Percentiles rank a stretch among this genome's conserved stretches.
Evolutionary conservation across 257 asterid species (phyloP).

Genomic region (Plantago ovata): DNA sequence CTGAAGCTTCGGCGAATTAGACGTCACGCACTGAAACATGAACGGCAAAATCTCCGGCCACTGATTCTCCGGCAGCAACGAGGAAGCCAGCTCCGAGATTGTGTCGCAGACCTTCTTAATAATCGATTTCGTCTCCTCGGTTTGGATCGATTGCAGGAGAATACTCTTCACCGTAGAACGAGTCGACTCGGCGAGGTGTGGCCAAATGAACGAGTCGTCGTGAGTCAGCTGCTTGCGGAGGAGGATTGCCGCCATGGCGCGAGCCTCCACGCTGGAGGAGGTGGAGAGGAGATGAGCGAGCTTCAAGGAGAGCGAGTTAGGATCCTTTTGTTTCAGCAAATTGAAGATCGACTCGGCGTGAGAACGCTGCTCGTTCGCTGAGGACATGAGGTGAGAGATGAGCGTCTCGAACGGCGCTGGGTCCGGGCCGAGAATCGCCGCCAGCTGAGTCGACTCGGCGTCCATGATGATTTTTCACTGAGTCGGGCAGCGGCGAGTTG

Average conservation of each 20-base stretch:
- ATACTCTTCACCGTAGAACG: constrained; percentile 55
- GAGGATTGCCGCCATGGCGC: constrained; percentile 82
- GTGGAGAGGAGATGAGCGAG: constrained; percentile 63
- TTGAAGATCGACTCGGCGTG: constrained; percentile 88
- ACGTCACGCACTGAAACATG: constrained; percentile 87
- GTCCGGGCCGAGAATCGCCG: constrained; percentile 75
- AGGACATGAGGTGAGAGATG: constrained; percentile 76
- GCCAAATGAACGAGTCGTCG: constrained; percentile 81
- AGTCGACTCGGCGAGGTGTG: constrained; percentile 48
- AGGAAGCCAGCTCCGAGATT: constrained; percentile 84
- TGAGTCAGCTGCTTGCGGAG: constrained; percentile 84
- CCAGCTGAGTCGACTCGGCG: constrained; percentile 74
- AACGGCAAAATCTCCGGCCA: constrained; percentile 93
- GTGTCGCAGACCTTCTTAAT: constrained; percentile 81
- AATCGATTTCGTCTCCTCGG: constrained; percentile 58
- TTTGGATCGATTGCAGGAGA: constrained; percentile 55
- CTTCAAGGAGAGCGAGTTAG: constrained; percentile 65
- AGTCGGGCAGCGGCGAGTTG: constrained; percentile 19
- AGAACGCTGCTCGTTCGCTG: constrained; percentile 81
- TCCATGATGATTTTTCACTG: constrained; percentile 36
- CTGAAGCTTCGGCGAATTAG: constrained; percentile 59
- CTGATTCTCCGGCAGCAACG: constrained; percentile 69
- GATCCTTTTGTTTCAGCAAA: constrained; percentile 76
- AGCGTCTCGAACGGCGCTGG: constrained; percentile 71
- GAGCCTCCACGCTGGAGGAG: constrained; percentile 54